Evolutionary conservation across 2,329 filamentous ascomycete genomes (phyloP).

Genomic region (Immersiporthe knoxdaviesiana): DNA sequence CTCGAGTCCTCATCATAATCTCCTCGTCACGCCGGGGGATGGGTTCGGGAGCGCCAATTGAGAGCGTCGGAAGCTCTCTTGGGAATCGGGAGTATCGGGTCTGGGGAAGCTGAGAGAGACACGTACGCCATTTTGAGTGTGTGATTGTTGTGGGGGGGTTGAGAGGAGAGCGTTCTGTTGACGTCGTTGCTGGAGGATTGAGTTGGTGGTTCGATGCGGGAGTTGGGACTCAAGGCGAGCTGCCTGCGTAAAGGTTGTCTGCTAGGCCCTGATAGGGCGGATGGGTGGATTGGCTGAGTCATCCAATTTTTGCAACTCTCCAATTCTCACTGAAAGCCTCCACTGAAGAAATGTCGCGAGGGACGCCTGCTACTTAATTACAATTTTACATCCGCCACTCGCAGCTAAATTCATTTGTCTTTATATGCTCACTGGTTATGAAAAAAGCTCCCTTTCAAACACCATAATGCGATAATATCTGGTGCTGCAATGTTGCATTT

Average conservation of each 20-base stretch:
- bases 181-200: conserved; percentile 28
- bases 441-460: background rate
- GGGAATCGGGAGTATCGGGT: background rate
- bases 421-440: background rate
- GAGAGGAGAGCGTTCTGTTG: conserved; percentile 33
- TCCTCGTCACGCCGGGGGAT: conserved; percentile 16
- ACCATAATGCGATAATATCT: background rate
- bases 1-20: conserved; percentile 12
- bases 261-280: conserved; percentile 12
- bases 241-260: conserved; percentile 15
- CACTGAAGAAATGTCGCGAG: background rate
- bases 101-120: background rate
- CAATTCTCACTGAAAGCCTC: conserved; percentile 5
- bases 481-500: conserved; percentile 2
- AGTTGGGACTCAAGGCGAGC: conserved; percentile 15
- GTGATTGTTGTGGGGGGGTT: conserved; percentile 28
- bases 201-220: conserved; percentile 24
- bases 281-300: conserved; percentile 3
- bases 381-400: too few species aligned
- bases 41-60: conserved; percentile 25
- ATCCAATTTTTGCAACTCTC: background rate
- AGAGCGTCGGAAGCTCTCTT: background rate
- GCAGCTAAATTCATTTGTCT: background rate
- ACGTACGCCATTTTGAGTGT: conserved; percentile 40
- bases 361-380: too few species aligned